phyloP scores from a whole-genome alignment of 306 rosid species.

The Medicago ruthenica region DNA sequence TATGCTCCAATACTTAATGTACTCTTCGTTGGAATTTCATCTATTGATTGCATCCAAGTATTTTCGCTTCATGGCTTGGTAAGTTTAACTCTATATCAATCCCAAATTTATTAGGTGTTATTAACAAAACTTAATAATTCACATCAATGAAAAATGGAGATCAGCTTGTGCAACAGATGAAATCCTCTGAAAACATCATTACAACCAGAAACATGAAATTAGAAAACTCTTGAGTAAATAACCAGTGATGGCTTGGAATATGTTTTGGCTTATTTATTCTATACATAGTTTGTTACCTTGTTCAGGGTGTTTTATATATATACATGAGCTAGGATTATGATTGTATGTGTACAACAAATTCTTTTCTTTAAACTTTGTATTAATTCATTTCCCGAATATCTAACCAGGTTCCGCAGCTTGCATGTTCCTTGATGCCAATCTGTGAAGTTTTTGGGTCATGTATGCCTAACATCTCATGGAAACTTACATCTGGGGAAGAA shows the following conservation, averaged over 20 bases:
- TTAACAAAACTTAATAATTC: no score
- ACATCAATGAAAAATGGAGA: no score
- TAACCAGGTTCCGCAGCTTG: slow-evolving; percentile 92
- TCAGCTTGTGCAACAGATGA: no score
- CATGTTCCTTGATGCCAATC: slow-evolving; percentile 96
- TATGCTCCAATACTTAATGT: slow-evolving; percentile 84
- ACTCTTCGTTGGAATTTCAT: slow-evolving; percentile 84
- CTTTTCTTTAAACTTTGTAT: neutral
- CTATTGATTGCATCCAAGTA: slow-evolving; percentile 91
- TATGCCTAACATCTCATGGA: slow-evolving; percentile 82
- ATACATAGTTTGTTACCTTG: no score
- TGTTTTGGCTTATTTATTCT: no score
- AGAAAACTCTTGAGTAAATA: no score
- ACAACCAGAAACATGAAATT: no score
- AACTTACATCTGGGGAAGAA: slow-evolving; percentile 74
- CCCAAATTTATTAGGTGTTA: no score
- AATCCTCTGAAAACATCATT: no score
- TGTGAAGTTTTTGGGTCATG: slow-evolving; percentile 99
- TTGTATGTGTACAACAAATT: neutral
- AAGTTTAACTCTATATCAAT: slow-evolving; percentile 39
- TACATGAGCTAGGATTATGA: neutral
- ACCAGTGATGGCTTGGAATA: no score
- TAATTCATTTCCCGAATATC: slow-evolving; percentile 42
- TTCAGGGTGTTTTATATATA: no score
- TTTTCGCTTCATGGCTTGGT: slow-evolving; percentile 97